Base-by-base conservation (phyloP, 192 early-diverging fungal genomes). In the Kappamyces sp. region DNA sequence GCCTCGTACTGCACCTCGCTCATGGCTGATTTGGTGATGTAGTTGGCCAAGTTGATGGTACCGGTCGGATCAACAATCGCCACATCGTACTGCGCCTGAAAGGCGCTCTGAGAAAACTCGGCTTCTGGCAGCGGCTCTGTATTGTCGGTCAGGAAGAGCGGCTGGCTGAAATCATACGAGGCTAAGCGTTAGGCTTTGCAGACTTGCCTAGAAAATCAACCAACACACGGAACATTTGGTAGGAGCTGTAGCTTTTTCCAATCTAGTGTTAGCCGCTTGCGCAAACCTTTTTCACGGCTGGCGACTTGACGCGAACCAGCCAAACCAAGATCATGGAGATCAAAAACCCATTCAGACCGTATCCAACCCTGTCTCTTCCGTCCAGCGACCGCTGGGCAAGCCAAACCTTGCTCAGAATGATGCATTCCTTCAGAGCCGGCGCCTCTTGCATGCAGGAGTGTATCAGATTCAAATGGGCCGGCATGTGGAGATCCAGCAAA, bases 291-390 rank as follows among this genome's bases (percentile, higher is more conserved):
- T 70, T 82, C 37, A 74, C 76, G 7, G 70, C 51, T 1, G 73
- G 77, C 38, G 77, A 82, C 49, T 66, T 47, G 13, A 75, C 70
- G 50, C 87, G 68, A 51, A 98, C 68, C 47, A 98, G 73, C 65
- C 88, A 94, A 0, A 77, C 89, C 74, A 95, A 83, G n/a, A 94
- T 50, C 90, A 96, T 89, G 40, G 83, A 75, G 39, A 89, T 86
- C 40, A 90, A 58, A 69, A 95, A 98, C 33, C 86, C 90, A 58
- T 65, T 85, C 41, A 94, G 76, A 2, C 77, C 74, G 42, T 41
- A 37, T 2, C 74, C 71, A 12, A 48, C 63, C 5, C 53, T 65
- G 13, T 67, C 58, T 6, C 72, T 61, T 2, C 66, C 66, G 33
- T 47, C 53, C 0, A 75, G 58, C 9, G 74, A 77, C 60, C 90